These are phyloP conservation scores for Lodderomyces margitis DNA, from an alignment of 1,139 yeast species.

Conservation along the genomic window DNA sequence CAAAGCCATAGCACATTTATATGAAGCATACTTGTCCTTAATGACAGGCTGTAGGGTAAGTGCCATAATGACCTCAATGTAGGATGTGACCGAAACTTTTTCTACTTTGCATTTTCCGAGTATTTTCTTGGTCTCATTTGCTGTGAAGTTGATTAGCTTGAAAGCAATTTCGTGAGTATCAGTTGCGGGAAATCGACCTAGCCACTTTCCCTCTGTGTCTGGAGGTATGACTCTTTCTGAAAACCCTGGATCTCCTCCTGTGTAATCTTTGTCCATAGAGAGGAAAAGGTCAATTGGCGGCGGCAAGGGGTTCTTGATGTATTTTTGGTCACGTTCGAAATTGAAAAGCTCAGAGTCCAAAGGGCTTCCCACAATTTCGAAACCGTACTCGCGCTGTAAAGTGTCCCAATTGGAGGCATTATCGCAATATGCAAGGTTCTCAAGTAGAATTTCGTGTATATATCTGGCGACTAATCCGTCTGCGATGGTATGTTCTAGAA, in stretches of 20 bases:
- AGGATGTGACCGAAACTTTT: conserved; percentile 37
- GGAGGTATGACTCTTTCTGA: conserved; percentile 25
- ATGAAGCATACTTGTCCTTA: conserved; percentile 25
- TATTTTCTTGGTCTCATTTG: conserved; percentile 23
- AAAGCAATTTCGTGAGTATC: conserved; percentile 23
- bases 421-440: conserved; percentile 23
- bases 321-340: conserved; percentile 18
- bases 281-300: conserved; percentile 34
- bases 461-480: conserved; percentile 43
- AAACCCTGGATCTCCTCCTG: conserved; percentile 24
- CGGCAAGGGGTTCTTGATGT: conserved; percentile 29
- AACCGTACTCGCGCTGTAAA: conserved; percentile 16
- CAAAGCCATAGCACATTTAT: conserved; percentile 35
- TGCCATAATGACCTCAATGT: conserved; percentile 26
- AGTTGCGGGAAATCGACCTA: conserved; percentile 30
- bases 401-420: conserved; percentile 8
- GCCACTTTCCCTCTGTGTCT: conserved; percentile 28
- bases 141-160: conserved; percentile 31
- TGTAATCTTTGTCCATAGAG: conserved; percentile 25
- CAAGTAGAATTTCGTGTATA: conserved; percentile 38
- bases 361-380: conserved; percentile 5
- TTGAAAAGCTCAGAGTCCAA: conserved; percentile 20
- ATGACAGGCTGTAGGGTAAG: conserved; percentile 30
- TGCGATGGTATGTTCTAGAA: conserved; percentile 41
- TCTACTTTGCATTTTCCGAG: conserved; percentile 29